A percentile compares a stretch with the other conserved stretches of the same genome.
Evolutionary conservation across 257 asterid species (phyloP).

Genomic region (Salvia splendens): DNA sequence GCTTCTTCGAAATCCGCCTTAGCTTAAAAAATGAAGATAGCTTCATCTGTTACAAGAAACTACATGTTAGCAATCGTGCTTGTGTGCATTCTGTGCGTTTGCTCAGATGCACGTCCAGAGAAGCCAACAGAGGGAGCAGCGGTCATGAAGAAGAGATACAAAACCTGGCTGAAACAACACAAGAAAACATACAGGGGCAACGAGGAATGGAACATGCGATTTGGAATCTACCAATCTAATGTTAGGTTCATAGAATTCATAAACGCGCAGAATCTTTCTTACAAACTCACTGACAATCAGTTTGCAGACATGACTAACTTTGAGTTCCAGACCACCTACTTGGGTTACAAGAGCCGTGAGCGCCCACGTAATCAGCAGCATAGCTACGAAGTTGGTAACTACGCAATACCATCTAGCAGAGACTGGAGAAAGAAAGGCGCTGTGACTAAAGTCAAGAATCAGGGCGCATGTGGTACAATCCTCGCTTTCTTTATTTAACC

Average conservation of each 20-base stretch:
- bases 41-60: slow-evolving; percentile 17
- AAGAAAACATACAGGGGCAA: slow-evolving; percentile 37
- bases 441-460: slow-evolving; percentile 63
- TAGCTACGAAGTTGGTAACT: neutral
- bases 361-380: neutral
- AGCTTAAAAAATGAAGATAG: slow-evolving; percentile 33
- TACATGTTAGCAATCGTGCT: slow-evolving; percentile 30
- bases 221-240: slow-evolving; percentile 58
- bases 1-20: slow-evolving; percentile 19
- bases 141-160: slow-evolving; percentile 42
- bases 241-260: slow-evolving; percentile 44
- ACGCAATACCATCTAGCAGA: slow-evolving; percentile 35
- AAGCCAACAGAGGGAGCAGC: slow-evolving; percentile 1
- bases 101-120: slow-evolving; percentile 35
- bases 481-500: neutral
- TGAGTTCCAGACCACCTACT: slow-evolving; percentile 54
- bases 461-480: slow-evolving; percentile 58
- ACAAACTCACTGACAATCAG: slow-evolving; percentile 52
- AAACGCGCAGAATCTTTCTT: slow-evolving; percentile 63
- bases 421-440: slow-evolving; percentile 73
- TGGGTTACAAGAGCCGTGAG: slow-evolving; percentile 42
- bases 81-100: slow-evolving; percentile 30
- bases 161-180: slow-evolving; percentile 46
- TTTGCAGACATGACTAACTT: slow-evolving; percentile 70
- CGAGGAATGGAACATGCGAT: slow-evolving; percentile 60